Conservation (phyloP, 2,329 filamentous ascomycete genomes). For the Clarireedia hainanense region DNA sequence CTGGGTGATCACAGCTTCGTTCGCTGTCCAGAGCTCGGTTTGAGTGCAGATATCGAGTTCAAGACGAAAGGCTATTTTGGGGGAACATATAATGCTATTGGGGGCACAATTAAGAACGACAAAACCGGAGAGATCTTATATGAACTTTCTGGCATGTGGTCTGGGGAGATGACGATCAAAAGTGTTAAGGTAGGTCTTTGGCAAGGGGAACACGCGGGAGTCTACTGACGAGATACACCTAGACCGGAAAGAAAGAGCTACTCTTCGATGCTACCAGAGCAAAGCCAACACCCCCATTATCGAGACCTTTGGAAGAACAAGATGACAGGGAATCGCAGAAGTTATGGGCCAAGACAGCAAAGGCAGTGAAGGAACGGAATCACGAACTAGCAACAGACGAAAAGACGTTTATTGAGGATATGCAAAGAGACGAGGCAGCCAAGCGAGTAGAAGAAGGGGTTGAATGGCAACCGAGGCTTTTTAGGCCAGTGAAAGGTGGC, state of each 20-base stretch:
- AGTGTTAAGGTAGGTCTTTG: conserved; percentile 56
- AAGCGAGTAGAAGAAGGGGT: conserved; percentile 67
- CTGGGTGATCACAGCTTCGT: conserved; percentile 93
- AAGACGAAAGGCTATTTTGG: conserved; percentile 98
- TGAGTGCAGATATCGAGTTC: conserved; percentile 91
- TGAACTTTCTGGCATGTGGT: conserved; percentile 90
- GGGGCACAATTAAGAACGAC: conserved; percentile 82
- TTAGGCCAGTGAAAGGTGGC: conserved; percentile 65
- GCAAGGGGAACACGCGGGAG: neutral
- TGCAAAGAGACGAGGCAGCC: conserved; percentile 81
- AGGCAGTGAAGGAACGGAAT: conserved; percentile 76
- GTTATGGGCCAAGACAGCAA: conserved; percentile 74
- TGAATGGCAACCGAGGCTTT: conserved; percentile 84
- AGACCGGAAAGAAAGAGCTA: conserved; percentile 84
- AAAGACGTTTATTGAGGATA: conserved; percentile 93
- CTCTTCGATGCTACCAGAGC: conserved; percentile 81
- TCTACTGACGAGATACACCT: conserved; percentile 7
- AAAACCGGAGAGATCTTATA: conserved; percentile 80
- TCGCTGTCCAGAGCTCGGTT: conserved; percentile 76
- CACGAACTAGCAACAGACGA: conserved; percentile 88
- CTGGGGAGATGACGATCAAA: conserved; percentile 89
- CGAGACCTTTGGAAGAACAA: conserved; percentile 77
- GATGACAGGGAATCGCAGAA: conserved; percentile 83
- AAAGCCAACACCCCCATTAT: conserved; percentile 65
- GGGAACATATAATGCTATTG: conserved; percentile 93